A percentile compares a stretch with the other conserved stretches of the same genome.
Evolutionary conservation across 2,329 filamentous ascomycete species (phyloP).

Genomic region (Thielaviopsis euricoi): DNA sequence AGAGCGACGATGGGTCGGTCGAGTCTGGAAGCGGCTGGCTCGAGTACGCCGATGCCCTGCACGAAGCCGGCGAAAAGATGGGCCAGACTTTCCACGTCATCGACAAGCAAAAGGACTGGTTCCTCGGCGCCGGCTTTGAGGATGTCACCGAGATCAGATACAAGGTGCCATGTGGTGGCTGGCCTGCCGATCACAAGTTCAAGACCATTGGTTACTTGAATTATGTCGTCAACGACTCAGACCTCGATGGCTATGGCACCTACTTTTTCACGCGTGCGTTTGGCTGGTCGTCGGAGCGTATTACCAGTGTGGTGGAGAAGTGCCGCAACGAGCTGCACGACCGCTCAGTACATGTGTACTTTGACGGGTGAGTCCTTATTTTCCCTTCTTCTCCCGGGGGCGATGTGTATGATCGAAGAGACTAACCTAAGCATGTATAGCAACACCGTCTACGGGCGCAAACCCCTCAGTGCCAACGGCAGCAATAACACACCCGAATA

Average conservation of each 20-base stretch:
- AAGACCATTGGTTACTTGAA: conserved; percentile 28
- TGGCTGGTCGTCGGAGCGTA: conserved; percentile 20
- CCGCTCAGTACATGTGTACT: conserved; percentile 21
- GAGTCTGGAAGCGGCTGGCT: conserved; percentile 16
- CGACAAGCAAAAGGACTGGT: conserved; percentile 14
- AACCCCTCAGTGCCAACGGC: background rate
- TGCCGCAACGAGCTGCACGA: conserved; percentile 21
- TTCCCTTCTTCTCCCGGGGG: background rate
- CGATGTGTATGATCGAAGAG: background rate
- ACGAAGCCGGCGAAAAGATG: conserved; percentile 17
- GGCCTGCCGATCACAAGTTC: conserved; percentile 27
- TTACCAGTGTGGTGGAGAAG: conserved; percentile 19
- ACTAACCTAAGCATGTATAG: background rate
- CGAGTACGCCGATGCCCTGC: conserved; percentile 17
- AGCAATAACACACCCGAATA: background rate
- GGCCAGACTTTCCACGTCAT: conserved; percentile 18
- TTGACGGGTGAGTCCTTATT: conserved; percentile 20
- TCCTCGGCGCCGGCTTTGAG: conserved; percentile 17
- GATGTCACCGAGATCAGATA: conserved; percentile 15
- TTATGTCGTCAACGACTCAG: conserved; percentile 20
- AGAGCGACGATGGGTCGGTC: conserved; percentile 19
- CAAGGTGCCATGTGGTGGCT: conserved; percentile 25
- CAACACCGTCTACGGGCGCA: background rate
- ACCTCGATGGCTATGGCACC: conserved; percentile 22
- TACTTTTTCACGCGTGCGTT: conserved; percentile 22